Base-by-base conservation (phyloP, 2,329 filamentous ascomycete genomes). In the Aspergillus sp. region DNA sequence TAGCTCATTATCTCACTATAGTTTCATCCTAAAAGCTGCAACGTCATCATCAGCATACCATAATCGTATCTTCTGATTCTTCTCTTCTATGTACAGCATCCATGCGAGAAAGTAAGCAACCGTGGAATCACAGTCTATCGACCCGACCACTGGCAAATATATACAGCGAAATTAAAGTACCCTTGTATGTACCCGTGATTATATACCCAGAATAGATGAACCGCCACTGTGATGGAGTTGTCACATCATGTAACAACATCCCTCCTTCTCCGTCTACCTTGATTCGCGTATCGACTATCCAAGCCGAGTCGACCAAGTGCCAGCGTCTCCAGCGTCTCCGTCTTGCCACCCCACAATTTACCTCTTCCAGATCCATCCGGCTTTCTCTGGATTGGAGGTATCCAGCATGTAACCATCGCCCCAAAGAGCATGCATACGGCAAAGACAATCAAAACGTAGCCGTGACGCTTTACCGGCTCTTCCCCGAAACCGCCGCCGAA, bases 361-460 rank as follows among this genome's bases (percentile, higher is more conserved):
- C 66, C 66, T 11, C 58, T 54, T 4, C 70, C 68, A 48, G 70
- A 66, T 41, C 30, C 62, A 51, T 68, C 67, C 23, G 66, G 10
- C 13, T 42, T 32, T 42, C 70, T 68, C 60, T 77, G 74, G 8
- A 77, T 68, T 2, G 77, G 69, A 2, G 78, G 78, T 39, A 79
- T 76, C 68, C 73, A 75, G 57, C 77, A 75, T 8, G 78, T 78
- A 2, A 79, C 69, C 2, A 57, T 69, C 1, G 77, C 77, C 1
- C 78, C 78, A 3, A 78, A 48, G 3, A 80, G 63, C 78, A 80
- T 80, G 39, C 74, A 76, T 1, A 66, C 74, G 54, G 73, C 75
- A 65, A 80, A 80, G 25, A 79, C 71, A 27, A 76, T 74, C 39
- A 78, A 64, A 51, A 78, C 73, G 59, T 71, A 76, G 38, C 77